These are phyloP conservation scores for Claviceps africana DNA, from an alignment of 2,329 filamentous ascomycete genomes.

Conservation along the genomic window DNA sequence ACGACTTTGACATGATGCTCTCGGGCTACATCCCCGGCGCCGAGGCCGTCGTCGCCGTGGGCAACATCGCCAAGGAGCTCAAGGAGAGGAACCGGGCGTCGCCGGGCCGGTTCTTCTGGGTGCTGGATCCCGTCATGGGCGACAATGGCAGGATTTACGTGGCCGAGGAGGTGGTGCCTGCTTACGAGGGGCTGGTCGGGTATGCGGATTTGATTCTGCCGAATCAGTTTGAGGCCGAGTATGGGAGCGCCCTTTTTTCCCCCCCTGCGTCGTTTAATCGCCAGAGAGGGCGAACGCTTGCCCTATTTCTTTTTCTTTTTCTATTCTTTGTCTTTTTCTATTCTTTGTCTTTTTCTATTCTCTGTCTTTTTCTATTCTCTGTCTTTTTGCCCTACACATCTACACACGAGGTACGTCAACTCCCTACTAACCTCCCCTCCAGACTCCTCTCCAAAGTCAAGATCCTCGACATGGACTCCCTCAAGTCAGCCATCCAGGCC, in stretches of 20 bases:
- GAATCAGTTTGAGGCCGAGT: slow-evolving; percentile 97
- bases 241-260: no score
- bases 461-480: slow-evolving; percentile 59
- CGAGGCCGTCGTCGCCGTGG: slow-evolving; percentile 69
- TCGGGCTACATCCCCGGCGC: slow-evolving; percentile 90
- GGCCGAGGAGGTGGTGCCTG: slow-evolving; percentile 77
- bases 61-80: slow-evolving; percentile 69
- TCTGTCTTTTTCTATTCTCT: no score
- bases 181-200: slow-evolving; percentile 66
- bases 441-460: slow-evolving; percentile 75
- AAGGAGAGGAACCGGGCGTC: slow-evolving; percentile 47
- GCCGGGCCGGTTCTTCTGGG: slow-evolving; percentile 85
- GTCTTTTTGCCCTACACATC: no score
- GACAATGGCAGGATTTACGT: slow-evolving; percentile 90
- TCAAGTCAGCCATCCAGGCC: slow-evolving; percentile 59
- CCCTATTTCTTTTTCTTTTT: no score
- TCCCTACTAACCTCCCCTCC: not conserved
- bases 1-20: slow-evolving; percentile 85
- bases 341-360: no score
- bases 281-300: no score
- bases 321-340: not conserved
- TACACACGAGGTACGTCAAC: no score
- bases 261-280: no score
- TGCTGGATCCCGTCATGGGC: slow-evolving; percentile 95
- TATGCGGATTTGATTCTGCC: slow-evolving; percentile 86